Evolutionary conservation across 768 basidiomycete genomes (phyloP).

Genomic region (Suillus paluster): DNA sequence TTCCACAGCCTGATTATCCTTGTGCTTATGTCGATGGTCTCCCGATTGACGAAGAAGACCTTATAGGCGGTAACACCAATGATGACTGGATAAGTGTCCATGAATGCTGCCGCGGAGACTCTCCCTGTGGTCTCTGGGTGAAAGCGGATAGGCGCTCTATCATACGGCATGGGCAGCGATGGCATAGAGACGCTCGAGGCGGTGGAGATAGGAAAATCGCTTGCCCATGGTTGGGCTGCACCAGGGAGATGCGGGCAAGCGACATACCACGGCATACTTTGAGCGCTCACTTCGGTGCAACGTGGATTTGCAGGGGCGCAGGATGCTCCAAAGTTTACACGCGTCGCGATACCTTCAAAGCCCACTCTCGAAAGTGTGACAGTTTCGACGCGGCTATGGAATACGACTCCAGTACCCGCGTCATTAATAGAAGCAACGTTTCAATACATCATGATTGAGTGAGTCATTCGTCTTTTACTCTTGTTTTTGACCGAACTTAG

Average conservation of each 20-base stretch:
- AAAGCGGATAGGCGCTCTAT: conserved; percentile 8
- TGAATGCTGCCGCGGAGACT: not conserved
- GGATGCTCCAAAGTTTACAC: not conserved
- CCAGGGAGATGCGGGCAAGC: not conserved
- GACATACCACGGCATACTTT: not conserved
- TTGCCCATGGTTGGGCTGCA: conserved; percentile 10
- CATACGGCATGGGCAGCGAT: conserved; percentile 1
- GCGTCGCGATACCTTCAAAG: not conserved
- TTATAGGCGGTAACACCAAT: not conserved
- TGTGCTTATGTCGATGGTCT: not conserved
- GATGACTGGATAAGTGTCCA: not conserved
- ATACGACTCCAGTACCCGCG: not conserved
- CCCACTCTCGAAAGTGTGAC: not conserved
- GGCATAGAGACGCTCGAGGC: not conserved
- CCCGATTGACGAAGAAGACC: not conserved
- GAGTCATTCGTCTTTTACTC: not conserved
- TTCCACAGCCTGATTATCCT: not conserved
- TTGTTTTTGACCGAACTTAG: not conserved
- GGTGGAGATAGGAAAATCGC: not conserved
- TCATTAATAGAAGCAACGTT: not conserved
- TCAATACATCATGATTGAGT: too few relatives aligned
- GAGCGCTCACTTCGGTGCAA: not conserved
- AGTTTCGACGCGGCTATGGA: not conserved
- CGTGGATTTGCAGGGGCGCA: not conserved
- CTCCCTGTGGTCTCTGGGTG: conserved; percentile 9